Evolutionary conservation across 805 yeast genomes (phyloP).

Genomic region (Torulaspora franciscae): DNA sequence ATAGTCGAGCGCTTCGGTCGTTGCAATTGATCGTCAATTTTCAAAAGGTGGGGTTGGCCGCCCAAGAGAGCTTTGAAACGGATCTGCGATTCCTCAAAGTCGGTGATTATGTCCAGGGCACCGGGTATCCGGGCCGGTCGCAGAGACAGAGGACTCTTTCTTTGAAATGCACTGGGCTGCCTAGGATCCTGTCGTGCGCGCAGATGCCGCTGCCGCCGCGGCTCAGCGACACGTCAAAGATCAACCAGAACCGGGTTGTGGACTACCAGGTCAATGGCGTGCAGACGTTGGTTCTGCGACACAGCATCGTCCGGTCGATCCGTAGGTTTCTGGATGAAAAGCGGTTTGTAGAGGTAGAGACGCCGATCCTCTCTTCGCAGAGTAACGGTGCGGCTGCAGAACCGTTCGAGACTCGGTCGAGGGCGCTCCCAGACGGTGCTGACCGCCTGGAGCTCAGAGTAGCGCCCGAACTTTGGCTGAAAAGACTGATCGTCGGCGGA

Average conservation of each 20-base stretch:
- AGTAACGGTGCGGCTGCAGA: conserved; percentile 89
- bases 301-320: conserved; percentile 50
- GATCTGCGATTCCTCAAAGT: conserved; percentile 41
- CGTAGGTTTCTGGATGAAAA: conserved; percentile 50
- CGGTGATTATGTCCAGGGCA: conserved; percentile 67
- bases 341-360: conserved; percentile 76
- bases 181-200: conserved; percentile 60
- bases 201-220: conserved; percentile 66
- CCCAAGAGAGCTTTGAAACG: background rate
- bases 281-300: conserved; percentile 47
- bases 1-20: conserved; percentile 8
- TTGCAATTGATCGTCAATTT: conserved; percentile 29
- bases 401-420: conserved; percentile 64
- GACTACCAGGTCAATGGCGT: conserved; percentile 59
- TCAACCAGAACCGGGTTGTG: conserved; percentile 64
- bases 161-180: conserved; percentile 48
- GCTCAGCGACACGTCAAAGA: conserved; percentile 49
- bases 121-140: conserved; percentile 72
- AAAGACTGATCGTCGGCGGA: conserved; percentile 76
- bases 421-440: conserved; percentile 29
- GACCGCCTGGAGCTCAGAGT: conserved; percentile 61
- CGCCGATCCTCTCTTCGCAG: conserved; percentile 71
- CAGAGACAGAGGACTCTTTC: conserved; percentile 55
- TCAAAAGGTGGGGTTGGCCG: conserved; percentile 5
- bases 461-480: conserved; percentile 95